Conservation (phyloP, 768 basidiomycete species). For the Boletus vinaceobasis region DNA sequence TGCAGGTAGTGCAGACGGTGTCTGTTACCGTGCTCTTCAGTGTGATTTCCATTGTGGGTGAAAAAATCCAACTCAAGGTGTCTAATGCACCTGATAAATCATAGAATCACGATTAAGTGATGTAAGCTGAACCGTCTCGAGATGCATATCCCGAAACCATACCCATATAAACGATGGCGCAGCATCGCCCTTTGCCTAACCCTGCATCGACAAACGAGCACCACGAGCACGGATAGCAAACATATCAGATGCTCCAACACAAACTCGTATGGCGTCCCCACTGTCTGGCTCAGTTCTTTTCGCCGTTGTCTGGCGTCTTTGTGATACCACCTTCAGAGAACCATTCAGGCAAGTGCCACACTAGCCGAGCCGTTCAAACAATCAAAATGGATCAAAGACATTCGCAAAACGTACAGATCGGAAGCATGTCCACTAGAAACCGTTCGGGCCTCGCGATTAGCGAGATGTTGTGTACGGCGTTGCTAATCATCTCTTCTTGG, state of each 20-base stretch:
- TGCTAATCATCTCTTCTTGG: constrained; percentile 23
- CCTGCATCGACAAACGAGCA: not conserved
- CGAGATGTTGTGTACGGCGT: constrained; percentile 16
- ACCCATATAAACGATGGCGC: constrained; percentile 15
- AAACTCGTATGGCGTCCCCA: not conserved
- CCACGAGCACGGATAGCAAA: not conserved
- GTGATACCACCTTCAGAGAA: constrained; percentile 18
- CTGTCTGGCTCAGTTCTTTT: constrained; percentile 3
- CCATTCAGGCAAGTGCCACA: constrained; percentile 19
- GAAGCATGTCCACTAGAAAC: constrained; percentile 11
- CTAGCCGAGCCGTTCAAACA: not conserved
- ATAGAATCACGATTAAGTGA: not conserved
- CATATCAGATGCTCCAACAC: constrained; percentile 16
- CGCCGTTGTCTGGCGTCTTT: constrained; percentile 4
- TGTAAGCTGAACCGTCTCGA: not conserved
- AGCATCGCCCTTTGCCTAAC: constrained; percentile 8
- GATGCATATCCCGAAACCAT: not conserved
- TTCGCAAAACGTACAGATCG: too few relatives aligned
- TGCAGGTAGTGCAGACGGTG: not conserved
- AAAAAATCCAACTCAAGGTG: constrained; percentile 26
- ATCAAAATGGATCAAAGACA: too few relatives aligned
- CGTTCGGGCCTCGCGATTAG: not conserved
- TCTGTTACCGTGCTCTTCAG: constrained; percentile 1
- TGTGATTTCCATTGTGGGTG: not conserved
- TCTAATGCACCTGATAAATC: constrained; percentile 24